These are phyloP conservation scores for Amorphotheca resinae DNA, from an alignment of 495 filamentous ascomycete genomes.

Conservation along the genomic window DNA sequence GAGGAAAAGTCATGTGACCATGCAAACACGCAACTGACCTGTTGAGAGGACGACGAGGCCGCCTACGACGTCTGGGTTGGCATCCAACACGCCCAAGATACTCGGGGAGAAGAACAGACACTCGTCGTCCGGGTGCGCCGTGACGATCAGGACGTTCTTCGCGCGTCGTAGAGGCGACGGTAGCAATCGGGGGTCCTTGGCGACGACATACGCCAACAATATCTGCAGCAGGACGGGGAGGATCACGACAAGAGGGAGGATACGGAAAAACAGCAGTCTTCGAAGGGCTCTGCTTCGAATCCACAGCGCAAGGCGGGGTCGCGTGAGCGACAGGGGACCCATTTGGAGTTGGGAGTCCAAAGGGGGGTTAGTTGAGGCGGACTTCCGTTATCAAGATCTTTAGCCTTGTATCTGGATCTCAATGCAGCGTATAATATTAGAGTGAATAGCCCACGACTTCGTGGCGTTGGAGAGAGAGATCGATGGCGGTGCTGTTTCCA, in stretches of 20 bases:
- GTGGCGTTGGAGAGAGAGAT: too few species aligned
- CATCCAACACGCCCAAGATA: slow-evolving; percentile 27
- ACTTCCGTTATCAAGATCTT: too few species aligned
- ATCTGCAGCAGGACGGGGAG: slow-evolving; percentile 27
- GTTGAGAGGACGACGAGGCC: slow-evolving; percentile 29
- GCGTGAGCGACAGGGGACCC: too few species aligned
- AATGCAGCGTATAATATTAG: too few species aligned
- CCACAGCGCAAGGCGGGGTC: neutral
- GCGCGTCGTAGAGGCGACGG: slow-evolving; percentile 26
- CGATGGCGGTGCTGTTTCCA: too few species aligned
- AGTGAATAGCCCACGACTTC: too few species aligned
- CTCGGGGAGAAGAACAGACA: slow-evolving; percentile 31
- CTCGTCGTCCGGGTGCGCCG: slow-evolving; percentile 33
- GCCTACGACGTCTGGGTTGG: slow-evolving; percentile 22
- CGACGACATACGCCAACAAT: slow-evolving; percentile 27
- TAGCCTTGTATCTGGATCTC: too few species aligned
- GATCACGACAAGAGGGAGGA: slow-evolving; percentile 19
- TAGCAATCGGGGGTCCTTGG: slow-evolving; percentile 26
- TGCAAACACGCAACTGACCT: slow-evolving; percentile 19
- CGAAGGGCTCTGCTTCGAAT: neutral
- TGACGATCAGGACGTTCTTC: slow-evolving; percentile 28
- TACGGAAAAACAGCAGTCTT: slow-evolving; percentile 10
- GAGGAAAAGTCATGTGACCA: neutral
- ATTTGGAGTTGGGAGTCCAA: neutral
- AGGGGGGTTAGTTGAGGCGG: too few species aligned